phyloP scores from a whole-genome alignment of 2,329 filamentous ascomycete species.

The Purpureocillium lavendulum region DNA sequence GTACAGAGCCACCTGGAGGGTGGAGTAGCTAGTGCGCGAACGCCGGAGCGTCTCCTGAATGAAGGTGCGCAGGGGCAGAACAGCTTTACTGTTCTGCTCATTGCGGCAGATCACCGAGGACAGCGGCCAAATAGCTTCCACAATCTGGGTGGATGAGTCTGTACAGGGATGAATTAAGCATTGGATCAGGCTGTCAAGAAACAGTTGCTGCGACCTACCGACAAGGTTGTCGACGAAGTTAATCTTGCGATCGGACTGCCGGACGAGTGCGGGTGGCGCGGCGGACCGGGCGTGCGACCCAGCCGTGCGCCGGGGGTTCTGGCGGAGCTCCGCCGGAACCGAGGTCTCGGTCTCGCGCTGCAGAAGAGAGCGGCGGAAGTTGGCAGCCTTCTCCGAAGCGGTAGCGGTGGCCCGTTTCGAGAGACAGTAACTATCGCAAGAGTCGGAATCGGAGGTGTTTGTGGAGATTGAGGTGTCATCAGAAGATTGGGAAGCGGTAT shows the following conservation, averaged over 20 bases:
- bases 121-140: constrained; percentile 93
- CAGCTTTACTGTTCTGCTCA: constrained; percentile 64
- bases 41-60: constrained; percentile 95
- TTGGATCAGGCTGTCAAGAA: constrained; percentile 6
- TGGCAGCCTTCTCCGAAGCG: constrained; percentile 12
- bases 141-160: constrained; percentile 97
- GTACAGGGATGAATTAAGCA: constrained; percentile 27
- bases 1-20: constrained; percentile 90
- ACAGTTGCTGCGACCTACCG: constrained; percentile 59
- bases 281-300: constrained; percentile 47
- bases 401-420: constrained; percentile 13
- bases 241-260: constrained; percentile 85
- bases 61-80: constrained; percentile 86
- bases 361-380: constrained; percentile 12
- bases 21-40: constrained; percentile 95
- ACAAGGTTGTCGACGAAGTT: constrained; percentile 96
- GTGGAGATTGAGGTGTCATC: constrained; percentile 59
- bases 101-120: constrained; percentile 72
- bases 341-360: constrained; percentile 27
- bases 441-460: constrained; percentile 47
- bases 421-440: constrained; percentile 34
- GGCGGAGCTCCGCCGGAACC: constrained; percentile 53
- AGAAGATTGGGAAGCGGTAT: constrained; percentile 60
- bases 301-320: constrained; percentile 52
- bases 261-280: constrained; percentile 66